Evolutionary conservation across 257 asterid genomes (phyloP).

Genomic region (Nicotiana obtusifolia): DNA sequence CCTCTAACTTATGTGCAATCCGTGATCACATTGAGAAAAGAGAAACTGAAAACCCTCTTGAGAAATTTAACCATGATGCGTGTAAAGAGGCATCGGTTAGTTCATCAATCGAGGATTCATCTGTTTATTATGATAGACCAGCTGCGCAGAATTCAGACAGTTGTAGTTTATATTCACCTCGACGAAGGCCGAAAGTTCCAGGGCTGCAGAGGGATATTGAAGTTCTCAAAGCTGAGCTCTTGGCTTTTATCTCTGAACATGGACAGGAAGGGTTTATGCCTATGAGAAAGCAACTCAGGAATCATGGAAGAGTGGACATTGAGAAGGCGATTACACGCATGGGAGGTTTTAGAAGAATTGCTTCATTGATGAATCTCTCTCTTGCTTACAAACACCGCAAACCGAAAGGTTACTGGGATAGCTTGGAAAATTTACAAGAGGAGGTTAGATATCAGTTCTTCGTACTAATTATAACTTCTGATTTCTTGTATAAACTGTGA

Average conservation of each 20-base stretch:
- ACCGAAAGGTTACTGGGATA: slow-evolving; percentile 96
- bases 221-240: slow-evolving; percentile 79
- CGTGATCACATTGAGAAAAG: slow-evolving; percentile 68
- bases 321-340: slow-evolving; percentile 88
- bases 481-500: not conserved
- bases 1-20: slow-evolving; percentile 91
- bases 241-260: slow-evolving; percentile 66
- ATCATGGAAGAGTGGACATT: slow-evolving; percentile 77
- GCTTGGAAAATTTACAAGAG: slow-evolving; percentile 77
- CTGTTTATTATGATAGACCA: slow-evolving; percentile 16
- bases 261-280: slow-evolving; percentile 99
- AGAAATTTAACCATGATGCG: slow-evolving; percentile 12
- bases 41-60: slow-evolving; percentile 28
- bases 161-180: slow-evolving; percentile 32
- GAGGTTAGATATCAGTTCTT: slow-evolving; percentile 49
- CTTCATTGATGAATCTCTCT: slow-evolving; percentile 73
- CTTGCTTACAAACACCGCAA: slow-evolving; percentile 92
- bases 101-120: slow-evolving; percentile 17
- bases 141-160: slow-evolving; percentile 27
- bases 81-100: slow-evolving; percentile 21
- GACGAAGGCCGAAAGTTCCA: slow-evolving; percentile 69
- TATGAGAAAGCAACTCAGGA: slow-evolving; percentile 83
- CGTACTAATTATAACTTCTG: not conserved
- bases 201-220: slow-evolving; percentile 84
- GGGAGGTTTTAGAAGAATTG: slow-evolving; percentile 88